Evolutionary conservation across 371 early-diverging fungal species (phyloP).

Genomic region (Umbelopsis sp.): DNA sequence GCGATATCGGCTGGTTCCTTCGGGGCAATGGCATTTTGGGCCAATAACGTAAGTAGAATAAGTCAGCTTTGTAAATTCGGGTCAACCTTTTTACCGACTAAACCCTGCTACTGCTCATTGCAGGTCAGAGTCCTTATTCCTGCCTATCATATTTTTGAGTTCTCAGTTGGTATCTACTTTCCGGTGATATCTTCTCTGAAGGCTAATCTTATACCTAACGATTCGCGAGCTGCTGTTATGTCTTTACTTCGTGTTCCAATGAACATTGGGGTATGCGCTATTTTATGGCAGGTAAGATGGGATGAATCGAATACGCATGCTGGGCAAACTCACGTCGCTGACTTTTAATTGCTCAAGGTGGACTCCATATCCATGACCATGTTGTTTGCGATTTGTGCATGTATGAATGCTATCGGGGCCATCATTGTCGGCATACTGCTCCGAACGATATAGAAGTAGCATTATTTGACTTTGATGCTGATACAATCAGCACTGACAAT

Average conservation of each 20-base stretch:
- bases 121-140: constrained; percentile 25
- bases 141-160: constrained; percentile 63
- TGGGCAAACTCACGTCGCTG: not conserved
- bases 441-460: not conserved
- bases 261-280: constrained; percentile 74
- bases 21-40: constrained; percentile 36
- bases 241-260: constrained; percentile 77
- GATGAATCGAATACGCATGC: not conserved
- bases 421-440: not conserved
- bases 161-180: constrained; percentile 77
- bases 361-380: constrained; percentile 34
- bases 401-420: constrained; percentile 35
- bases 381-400: constrained; percentile 50
- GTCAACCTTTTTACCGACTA: not conserved
- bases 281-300: constrained; percentile 61
- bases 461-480: too few species aligned
- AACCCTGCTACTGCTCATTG: not conserved
- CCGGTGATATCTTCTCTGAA: constrained; percentile 72
- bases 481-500: too few species aligned
- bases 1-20: constrained; percentile 42
- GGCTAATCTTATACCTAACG: constrained; percentile 73
- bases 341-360: constrained; percentile 24
- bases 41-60: constrained; percentile 25
- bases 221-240: constrained; percentile 75
- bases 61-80: not conserved